Conservation (phyloP, 805 yeast species). For the Ogataea methanolica region DNA sequence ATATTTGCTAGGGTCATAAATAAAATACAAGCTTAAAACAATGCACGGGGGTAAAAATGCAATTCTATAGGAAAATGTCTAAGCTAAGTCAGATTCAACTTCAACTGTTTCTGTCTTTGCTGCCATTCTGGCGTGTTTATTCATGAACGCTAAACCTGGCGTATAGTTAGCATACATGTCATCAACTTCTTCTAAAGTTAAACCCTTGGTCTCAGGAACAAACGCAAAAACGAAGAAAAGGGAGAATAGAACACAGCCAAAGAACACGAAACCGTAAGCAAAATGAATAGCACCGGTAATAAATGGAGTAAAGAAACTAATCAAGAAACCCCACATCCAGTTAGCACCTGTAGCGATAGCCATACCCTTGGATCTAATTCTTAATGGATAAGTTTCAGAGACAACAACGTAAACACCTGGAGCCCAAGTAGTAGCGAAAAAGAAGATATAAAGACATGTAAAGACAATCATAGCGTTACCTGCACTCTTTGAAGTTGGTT, state of each 20-base stretch:
- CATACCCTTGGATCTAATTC: slow-evolving; percentile 60
- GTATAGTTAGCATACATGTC: slow-evolving; percentile 39
- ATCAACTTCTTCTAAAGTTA: slow-evolving; percentile 53
- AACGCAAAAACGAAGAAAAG: slow-evolving; percentile 50
- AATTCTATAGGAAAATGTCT: too few relatives aligned
- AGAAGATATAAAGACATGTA: slow-evolving; percentile 59
- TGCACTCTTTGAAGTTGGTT: slow-evolving; percentile 42
- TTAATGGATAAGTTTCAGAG: slow-evolving; percentile 64
- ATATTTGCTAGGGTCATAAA: too few relatives aligned
- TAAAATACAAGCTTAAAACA: too few relatives aligned
- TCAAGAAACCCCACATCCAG: slow-evolving; percentile 59
- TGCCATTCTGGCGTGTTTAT: background rate
- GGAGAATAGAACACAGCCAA: slow-evolving; percentile 51
- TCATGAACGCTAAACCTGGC: slow-evolving; percentile 27
- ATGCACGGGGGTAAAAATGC: too few relatives aligned
- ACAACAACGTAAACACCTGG: slow-evolving; percentile 64
- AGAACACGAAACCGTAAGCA: slow-evolving; percentile 53
- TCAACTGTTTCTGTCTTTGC: background rate
- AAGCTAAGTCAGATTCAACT: too few relatives aligned
- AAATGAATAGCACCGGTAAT: slow-evolving; percentile 50
- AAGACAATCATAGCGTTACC: slow-evolving; percentile 62
- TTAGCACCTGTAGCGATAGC: slow-evolving; percentile 61
- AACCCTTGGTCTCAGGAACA: slow-evolving; percentile 53
- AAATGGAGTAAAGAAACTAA: slow-evolving; percentile 56
- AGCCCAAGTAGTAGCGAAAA: slow-evolving; percentile 75